phyloP scores from a whole-genome alignment of 2,329 filamentous ascomycete genomes.

The Colletotrichum chrysophilum region DNA sequence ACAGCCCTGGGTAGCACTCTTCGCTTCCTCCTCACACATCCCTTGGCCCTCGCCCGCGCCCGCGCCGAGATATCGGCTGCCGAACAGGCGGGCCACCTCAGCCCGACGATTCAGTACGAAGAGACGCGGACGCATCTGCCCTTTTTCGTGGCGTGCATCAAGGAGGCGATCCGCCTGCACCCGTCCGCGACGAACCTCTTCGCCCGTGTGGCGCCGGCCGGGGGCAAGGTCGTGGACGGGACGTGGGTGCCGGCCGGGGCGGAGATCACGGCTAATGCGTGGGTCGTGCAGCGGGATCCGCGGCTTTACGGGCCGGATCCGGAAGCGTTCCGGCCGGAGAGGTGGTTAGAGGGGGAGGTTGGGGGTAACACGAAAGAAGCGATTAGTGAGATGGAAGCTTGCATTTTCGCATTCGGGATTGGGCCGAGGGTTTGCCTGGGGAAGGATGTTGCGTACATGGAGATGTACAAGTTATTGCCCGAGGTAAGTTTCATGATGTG shows the following conservation, averaged over 20 bases:
- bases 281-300: conserved; percentile 37
- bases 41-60: neutral
- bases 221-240: neutral
- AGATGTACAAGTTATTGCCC: neutral
- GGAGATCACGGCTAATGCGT: conserved; percentile 29
- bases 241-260: conserved; percentile 1
- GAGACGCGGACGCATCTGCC: neutral
- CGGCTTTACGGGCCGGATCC: conserved; percentile 37
- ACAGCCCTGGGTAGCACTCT: conserved; percentile 7
- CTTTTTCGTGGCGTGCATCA: conserved; percentile 6
- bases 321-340: conserved; percentile 41
- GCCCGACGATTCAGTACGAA: neutral
- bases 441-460: neutral
- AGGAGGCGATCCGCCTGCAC: neutral
- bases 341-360: conserved; percentile 39
- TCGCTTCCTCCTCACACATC: neutral
- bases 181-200: conserved; percentile 4
- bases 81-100: neutral
- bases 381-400: neutral
- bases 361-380: conserved; percentile 14
- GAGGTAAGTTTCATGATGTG: neutral
- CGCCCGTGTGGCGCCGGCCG: neutral
- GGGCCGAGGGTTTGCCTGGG: neutral
- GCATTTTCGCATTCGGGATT: neutral
- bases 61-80: neutral